Evolutionary conservation across 2,329 filamentous ascomycete genomes (phyloP), one percentile per base, ranked within the genome.

Genomic region (Dactylellina haptotyla): DNA sequence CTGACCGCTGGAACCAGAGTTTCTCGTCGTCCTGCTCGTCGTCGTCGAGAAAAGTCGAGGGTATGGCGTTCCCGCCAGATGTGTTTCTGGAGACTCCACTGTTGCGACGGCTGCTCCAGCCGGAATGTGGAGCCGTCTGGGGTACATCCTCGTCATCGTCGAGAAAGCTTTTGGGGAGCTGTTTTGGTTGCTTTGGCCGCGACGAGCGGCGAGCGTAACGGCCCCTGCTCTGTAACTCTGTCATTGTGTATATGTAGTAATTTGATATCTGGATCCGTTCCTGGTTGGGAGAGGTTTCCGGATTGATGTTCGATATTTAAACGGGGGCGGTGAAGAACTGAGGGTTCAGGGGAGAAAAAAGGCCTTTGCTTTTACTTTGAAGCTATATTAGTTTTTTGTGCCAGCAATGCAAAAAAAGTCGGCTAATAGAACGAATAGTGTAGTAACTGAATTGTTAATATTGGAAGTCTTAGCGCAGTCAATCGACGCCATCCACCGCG

Each of bases 1-100:
- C 58, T 46, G 66, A 63, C 34, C 66, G 34, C 34, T 50, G 50
- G 50, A 51, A 48, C 66, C 66, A 71, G 18, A 63, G 18, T 20
- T 64, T 71, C 8, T 71, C 58, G 25, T 71, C 58, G 16, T 64
- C 59, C 12, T 58, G 26, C 6, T 70, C 65, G n/a, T 71, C 58
- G 50, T 71, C 66, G 43, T 71, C 66, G 28, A 71, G 58, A 26
- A 71, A 71, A n/a, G 66, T 58, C 4, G 66, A 71, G 25, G 66
- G 66, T 23, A 71, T 41, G 41, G 12, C 16, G 5, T 41, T 62
- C 9, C 26, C 50, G 18, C 66, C 66, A 26, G 53, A 48, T 16
- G 50, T 43, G n/a, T 58, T 71, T 45, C 37, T 58, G 18, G 41
- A 32, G 23, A 39, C 41, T 6, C 34, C 48, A 26, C 58, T 71